Evolutionary conservation across 1,139 yeast genomes (phyloP).

Genomic region (Casaregolazyma suthepensis): DNA sequence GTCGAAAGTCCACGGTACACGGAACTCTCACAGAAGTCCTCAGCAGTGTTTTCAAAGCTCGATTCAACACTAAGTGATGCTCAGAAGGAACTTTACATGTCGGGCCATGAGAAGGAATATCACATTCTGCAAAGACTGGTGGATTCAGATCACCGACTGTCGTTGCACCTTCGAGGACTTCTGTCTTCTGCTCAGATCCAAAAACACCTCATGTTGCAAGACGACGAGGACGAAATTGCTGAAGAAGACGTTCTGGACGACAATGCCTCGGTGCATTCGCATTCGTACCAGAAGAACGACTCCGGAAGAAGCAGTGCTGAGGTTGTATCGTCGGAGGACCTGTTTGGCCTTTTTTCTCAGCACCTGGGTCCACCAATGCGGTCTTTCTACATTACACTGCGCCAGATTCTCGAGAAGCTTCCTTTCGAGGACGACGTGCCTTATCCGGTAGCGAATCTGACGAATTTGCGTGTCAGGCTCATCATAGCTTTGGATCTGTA

Average conservation of each 20-base stretch:
- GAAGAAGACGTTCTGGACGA: not conserved
- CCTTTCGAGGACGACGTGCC: slow-evolving; percentile 46
- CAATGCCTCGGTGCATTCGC: not conserved
- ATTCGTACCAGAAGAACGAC: not conserved
- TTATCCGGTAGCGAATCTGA: slow-evolving; percentile 33
- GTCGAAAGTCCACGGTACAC: slow-evolving; percentile 35
- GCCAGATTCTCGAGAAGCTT: slow-evolving; percentile 53
- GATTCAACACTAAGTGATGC: slow-evolving; percentile 52
- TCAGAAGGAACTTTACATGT: slow-evolving; percentile 49
- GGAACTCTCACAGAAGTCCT: slow-evolving; percentile 37
- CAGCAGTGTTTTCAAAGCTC: slow-evolving; percentile 39
- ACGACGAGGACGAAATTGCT: slow-evolving; percentile 13
- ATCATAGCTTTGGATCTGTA: slow-evolving; percentile 49
- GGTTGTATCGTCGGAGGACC: slow-evolving; percentile 30
- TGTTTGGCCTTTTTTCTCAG: slow-evolving; percentile 60
- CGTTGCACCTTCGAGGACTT: slow-evolving; percentile 61
- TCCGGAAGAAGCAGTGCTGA: not conserved
- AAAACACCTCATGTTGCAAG: slow-evolving; percentile 28
- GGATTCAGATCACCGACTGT: slow-evolving; percentile 45
- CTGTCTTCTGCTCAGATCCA: slow-evolving; percentile 64
- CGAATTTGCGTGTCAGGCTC: slow-evolving; percentile 48
- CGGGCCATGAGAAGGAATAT: slow-evolving; percentile 55
- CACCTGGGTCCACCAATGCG: slow-evolving; percentile 69
- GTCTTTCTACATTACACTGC: slow-evolving; percentile 51
- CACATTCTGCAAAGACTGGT: slow-evolving; percentile 43